Percentiles rank a stretch among this genome's conserved stretches.
These are phyloP conservation scores for Solanum ossicruentum DNA, from an alignment of 257 asterid species.

Conservation along the genomic window DNA sequence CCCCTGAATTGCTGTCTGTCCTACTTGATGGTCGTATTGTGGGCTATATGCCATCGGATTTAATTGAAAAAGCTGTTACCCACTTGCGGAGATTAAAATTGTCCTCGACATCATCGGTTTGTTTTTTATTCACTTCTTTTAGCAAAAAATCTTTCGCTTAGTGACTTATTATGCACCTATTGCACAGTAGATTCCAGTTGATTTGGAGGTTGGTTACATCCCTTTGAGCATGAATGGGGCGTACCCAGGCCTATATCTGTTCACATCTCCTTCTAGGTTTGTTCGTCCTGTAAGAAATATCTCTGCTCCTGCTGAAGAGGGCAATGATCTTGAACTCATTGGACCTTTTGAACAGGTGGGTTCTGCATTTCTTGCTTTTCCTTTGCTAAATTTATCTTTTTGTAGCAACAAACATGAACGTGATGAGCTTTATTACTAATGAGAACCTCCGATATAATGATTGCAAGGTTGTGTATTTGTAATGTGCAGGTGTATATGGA, in stretches of 20 bases:
- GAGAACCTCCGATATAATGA: neutral
- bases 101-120: slow-evolving; percentile 49
- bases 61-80: slow-evolving; percentile 52
- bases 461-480: slow-evolving; percentile 7
- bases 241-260: slow-evolving; percentile 78
- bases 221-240: slow-evolving; percentile 93
- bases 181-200: slow-evolving; percentile 68
- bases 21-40: slow-evolving; percentile 88
- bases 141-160: neutral
- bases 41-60: slow-evolving; percentile 56
- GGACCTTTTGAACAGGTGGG: slow-evolving; percentile 91
- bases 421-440: neutral
- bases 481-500: slow-evolving; percentile 79
- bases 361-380: neutral
- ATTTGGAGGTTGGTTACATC: slow-evolving; percentile 92
- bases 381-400: neutral
- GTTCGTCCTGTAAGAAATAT: slow-evolving; percentile 80
- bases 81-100: slow-evolving; percentile 71
- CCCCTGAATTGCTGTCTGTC: slow-evolving; percentile 79
- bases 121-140: slow-evolving; percentile 10
- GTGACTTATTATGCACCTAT: neutral
- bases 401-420: neutral
- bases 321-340: slow-evolving; percentile 64
- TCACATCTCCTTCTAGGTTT: slow-evolving; percentile 87
- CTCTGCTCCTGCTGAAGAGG: slow-evolving; percentile 43